Evolutionary conservation across 192 early-diverging fungal genomes (phyloP).

Genomic region (Mortierella alpina): DNA sequence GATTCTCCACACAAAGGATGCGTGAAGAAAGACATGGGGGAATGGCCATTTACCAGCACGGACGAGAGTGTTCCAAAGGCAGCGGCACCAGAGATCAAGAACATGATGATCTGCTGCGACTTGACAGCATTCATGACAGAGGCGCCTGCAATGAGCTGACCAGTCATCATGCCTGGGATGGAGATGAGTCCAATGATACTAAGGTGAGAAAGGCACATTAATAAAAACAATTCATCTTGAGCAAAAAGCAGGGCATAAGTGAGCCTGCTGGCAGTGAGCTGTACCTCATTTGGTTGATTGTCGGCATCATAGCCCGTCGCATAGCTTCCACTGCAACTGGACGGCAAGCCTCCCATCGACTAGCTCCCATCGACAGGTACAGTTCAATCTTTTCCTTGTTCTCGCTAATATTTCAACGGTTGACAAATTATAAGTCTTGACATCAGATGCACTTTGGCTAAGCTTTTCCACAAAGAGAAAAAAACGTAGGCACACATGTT

Average conservation of each 20-base stretch:
- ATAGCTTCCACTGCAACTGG: constrained; percentile 81
- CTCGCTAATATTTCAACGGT: constrained; percentile 48
- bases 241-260: not conserved
- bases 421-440: no score
- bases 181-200: constrained; percentile 86
- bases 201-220: not conserved
- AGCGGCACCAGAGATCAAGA: constrained; percentile 84
- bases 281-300: constrained; percentile 79
- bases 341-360: constrained; percentile 82
- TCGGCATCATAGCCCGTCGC: constrained; percentile 80
- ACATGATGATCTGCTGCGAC: constrained; percentile 89
- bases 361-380: constrained; percentile 79
- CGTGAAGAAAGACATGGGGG: not conserved
- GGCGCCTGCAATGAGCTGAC: constrained; percentile 88
- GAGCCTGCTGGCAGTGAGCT: not conserved
- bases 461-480: no score
- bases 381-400: constrained; percentile 60
- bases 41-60: constrained; percentile 53
- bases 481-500: no score
- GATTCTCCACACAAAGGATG: no score
- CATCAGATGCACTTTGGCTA: no score
- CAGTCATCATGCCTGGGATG: constrained; percentile 91
- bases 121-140: constrained; percentile 81
- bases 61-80: constrained; percentile 69
- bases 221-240: not conserved